Percentiles rank a stretch among this genome's conserved stretches.
Evolutionary conservation across 169 alveolate species (phyloP).

Genomic region (Plasmodium falciparum): DNA sequence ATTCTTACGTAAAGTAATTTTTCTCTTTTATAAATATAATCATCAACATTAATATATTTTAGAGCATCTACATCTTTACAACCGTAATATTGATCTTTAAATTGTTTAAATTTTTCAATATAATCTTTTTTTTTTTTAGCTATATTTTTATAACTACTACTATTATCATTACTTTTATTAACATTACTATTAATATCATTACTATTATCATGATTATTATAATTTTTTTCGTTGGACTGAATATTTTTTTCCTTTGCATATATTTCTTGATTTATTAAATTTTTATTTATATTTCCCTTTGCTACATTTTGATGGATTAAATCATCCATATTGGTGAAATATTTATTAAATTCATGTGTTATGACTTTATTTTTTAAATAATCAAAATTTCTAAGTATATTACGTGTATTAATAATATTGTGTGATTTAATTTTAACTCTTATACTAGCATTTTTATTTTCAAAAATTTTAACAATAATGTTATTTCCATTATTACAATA

Average conservation of each 20-base stretch:
- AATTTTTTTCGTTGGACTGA: too few species aligned
- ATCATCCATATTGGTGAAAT: not conserved
- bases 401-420: constrained; percentile 66
- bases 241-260: too few species aligned
- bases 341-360: constrained; percentile 20
- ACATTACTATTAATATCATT: too few species aligned
- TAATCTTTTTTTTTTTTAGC: constrained; percentile 25
- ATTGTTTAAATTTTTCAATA: constrained; percentile 35
- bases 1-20: constrained; percentile 66
- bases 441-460: constrained; percentile 29
- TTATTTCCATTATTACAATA: constrained; percentile 74
- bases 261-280: not conserved
- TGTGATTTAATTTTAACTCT: constrained; percentile 74
- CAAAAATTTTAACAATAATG: constrained; percentile 68
- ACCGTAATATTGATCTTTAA: constrained; percentile 49
- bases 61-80: constrained; percentile 70
- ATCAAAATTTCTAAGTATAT: constrained; percentile 72
- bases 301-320: not conserved
- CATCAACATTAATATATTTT: constrained; percentile 69
- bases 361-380: constrained; percentile 67
- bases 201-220: too few species aligned
- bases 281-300: not conserved
- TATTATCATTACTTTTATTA: too few species aligned
- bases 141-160: constrained; percentile 20
- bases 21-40: constrained; percentile 71